These are phyloP conservation scores for Pseudohalonectria lignicola DNA, from an alignment of 2,329 filamentous ascomycete species.

Conservation along the genomic window DNA sequence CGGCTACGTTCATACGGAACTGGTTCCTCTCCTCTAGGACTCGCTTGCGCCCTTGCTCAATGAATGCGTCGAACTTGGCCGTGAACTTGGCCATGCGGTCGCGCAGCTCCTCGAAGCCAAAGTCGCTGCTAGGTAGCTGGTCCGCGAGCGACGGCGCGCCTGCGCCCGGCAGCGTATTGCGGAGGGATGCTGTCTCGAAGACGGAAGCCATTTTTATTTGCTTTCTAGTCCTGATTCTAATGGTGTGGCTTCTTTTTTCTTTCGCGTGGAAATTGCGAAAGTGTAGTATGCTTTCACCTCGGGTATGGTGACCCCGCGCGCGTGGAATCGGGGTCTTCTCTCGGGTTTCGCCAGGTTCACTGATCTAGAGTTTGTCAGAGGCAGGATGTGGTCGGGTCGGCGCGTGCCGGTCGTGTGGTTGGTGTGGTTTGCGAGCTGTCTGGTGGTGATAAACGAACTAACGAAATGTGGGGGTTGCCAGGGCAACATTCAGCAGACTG, in stretches of 20 bases:
- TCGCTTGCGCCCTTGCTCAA: conserved; percentile 79
- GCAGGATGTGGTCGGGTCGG: too few relatives aligned
- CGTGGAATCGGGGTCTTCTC: too few relatives aligned
- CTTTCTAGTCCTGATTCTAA: background rate
- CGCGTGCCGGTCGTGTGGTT: too few relatives aligned
- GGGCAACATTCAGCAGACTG: too few relatives aligned
- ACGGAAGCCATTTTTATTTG: conserved; percentile 37
- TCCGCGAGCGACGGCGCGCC: conserved; percentile 56
- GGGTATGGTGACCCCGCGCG: too few relatives aligned
- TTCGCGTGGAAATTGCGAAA: too few relatives aligned
- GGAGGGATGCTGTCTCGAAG: conserved; percentile 56
- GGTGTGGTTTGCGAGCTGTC: too few relatives aligned
- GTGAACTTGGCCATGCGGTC: conserved; percentile 94
- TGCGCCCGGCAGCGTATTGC: conserved; percentile 45
- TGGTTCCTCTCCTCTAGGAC: conserved; percentile 90
- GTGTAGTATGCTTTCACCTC: too few relatives aligned
- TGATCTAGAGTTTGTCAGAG: too few relatives aligned
- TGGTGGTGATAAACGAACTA: too few relatives aligned
- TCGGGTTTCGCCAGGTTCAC: too few relatives aligned
- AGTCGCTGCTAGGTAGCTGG: conserved; percentile 79
- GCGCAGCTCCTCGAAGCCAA: conserved; percentile 91
- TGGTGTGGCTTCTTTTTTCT: background rate
- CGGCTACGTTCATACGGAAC: conserved; percentile 81
- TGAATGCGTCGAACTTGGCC: conserved; percentile 81
- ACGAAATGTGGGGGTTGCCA: too few relatives aligned